Evolutionary conservation across 2,329 filamentous ascomycete genomes (phyloP).

Genomic region (Fusarium austroafricanum): DNA sequence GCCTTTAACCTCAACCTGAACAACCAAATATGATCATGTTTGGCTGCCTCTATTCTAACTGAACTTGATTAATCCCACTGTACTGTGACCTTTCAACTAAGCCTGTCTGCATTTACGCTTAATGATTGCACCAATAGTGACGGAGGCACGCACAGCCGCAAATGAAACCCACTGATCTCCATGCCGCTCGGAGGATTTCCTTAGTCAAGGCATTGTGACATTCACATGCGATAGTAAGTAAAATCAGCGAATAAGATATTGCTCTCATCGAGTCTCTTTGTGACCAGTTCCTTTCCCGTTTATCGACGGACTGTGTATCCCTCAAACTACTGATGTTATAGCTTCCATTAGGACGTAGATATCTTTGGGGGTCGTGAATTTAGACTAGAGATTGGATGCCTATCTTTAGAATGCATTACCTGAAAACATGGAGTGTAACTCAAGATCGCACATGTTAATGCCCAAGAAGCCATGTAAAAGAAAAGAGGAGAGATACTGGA

Average conservation of each 20-base stretch:
- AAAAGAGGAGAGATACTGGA: background rate
- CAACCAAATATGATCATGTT: background rate
- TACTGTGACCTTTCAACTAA: background rate
- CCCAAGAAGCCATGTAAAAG: background rate
- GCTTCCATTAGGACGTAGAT: background rate
- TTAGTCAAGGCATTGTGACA: background rate
- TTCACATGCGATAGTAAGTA: background rate
- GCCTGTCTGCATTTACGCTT: background rate
- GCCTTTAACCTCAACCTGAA: too few species aligned
- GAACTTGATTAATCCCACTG: background rate
- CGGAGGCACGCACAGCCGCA: background rate
- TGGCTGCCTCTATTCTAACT: background rate
- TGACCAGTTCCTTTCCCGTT: background rate
- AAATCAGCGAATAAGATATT: conserved; percentile 1
- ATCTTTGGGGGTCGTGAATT: background rate
- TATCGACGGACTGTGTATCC: background rate
- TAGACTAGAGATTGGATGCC: background rate
- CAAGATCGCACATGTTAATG: background rate
- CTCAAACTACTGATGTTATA: background rate
- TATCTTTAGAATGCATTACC: background rate
- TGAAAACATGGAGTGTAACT: background rate
- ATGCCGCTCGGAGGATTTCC: background rate
- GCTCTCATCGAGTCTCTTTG: background rate
- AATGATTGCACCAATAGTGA: background rate
- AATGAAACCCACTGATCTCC: background rate